Evolutionary conservation across 1,284 basidiomycete genomes (phyloP), one percentile per base, ranked within the genome.

Genomic region (Marasmius tenuissimus): DNA sequence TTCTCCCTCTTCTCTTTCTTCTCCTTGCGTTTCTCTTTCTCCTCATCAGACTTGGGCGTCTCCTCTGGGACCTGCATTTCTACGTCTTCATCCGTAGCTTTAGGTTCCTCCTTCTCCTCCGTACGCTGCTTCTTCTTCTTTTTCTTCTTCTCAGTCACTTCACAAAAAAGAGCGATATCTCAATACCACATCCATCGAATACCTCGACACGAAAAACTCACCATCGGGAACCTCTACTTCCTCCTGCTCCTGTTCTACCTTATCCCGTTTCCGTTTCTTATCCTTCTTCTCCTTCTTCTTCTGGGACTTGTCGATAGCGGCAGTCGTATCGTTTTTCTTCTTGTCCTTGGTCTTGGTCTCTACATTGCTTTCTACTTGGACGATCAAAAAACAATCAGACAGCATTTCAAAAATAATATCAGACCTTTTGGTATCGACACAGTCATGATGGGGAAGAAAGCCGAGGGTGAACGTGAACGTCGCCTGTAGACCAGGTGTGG

Each of bases 191-290:
- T 27, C 27, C 33, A 45, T 60, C 27, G 59, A 27, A 67, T 63
- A 4, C 67, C 9, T 66, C 61, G 34, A 66, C 27, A 10, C 59
- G 27, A 7, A 65, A 58, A 49, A 55, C 22, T 38, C 9, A 34
- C 3, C 34, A 48, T 5, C 10, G 33, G 35, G 33, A 14, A 34
- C 39, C 47, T 27, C n/a, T 16, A 22, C 39, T 12, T 27, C 10
- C 0, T 5, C n/a, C 50, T 51, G 47, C 35, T 52, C 58, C 57
- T 10, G 56, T 37, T 67, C 57, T 45, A 66, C 69, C 11, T 63
- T 69, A 33, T 70, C 73, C 39, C 67, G 73, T 54, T 76, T 78
- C 51, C 70, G 70, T 37, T 72, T 73, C 66, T 68, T 69, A 18
- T 62, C 64, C 58, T 71, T 67, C 60, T 65, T 62, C 20, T 62